These are phyloP conservation scores for Pholiota conissans DNA, from an alignment of 768 basidiomycete genomes.

Conservation along the genomic window DNA sequence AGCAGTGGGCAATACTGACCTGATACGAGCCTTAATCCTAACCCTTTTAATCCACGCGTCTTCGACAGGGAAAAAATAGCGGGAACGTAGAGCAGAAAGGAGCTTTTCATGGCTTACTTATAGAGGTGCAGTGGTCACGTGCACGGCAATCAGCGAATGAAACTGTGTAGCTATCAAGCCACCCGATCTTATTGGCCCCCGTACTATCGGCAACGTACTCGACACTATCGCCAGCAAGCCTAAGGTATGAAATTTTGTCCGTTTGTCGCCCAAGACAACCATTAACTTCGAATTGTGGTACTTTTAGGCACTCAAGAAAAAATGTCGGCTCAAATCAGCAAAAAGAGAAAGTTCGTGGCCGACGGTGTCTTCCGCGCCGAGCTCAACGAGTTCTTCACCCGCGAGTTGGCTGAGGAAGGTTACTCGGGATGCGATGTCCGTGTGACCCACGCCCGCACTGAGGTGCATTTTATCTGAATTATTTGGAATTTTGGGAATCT, in stretches of 20 bases:
- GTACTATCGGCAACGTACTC: slow-evolving; percentile 25
- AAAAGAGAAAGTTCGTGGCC: slow-evolving; percentile 98
- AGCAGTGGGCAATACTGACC: slow-evolving; percentile 25
- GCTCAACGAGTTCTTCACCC: slow-evolving; percentile 97
- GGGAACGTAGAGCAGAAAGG: not conserved
- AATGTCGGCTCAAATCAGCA: slow-evolving; percentile 90
- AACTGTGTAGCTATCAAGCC: slow-evolving; percentile 34
- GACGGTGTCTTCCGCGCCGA: slow-evolving; percentile 99
- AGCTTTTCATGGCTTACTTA: slow-evolving; percentile 8
- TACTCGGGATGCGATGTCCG: slow-evolving; percentile 99
- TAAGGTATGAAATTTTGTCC: slow-evolving; percentile 26
- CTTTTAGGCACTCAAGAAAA: slow-evolving; percentile 25
- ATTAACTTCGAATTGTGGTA: not conserved
- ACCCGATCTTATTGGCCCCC: slow-evolving; percentile 21
- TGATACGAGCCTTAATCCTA: not conserved
- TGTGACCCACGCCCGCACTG: slow-evolving; percentile 98
- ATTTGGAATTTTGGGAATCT: not conserved
- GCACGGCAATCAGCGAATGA: slow-evolving; percentile 26
- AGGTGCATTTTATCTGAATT: slow-evolving; percentile 48
- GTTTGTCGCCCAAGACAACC: not conserved
- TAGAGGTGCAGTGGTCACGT: slow-evolving; percentile 19
- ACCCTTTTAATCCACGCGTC: not conserved
- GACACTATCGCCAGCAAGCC: slow-evolving; percentile 27
- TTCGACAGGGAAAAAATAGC: not conserved
- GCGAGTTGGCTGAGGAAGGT: slow-evolving; percentile 98